Conservation (phyloP, 768 basidiomycete species). For the Leccinum rimulosum region DNA sequence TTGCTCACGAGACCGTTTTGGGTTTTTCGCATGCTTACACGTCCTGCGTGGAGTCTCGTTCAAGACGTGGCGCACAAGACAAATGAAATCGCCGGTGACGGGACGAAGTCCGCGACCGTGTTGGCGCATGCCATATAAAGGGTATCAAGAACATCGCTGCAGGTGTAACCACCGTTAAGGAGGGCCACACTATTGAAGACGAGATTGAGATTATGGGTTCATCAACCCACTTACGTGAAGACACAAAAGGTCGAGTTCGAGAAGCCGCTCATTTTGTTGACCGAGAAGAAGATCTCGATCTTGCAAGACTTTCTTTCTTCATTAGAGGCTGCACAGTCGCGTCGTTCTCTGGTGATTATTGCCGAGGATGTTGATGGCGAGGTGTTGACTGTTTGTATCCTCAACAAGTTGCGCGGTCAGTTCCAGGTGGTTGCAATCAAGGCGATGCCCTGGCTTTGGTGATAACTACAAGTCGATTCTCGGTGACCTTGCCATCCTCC, state of each 20-base stretch:
- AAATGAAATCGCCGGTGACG: slow-evolving; percentile 96
- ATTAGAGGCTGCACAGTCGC: slow-evolving; percentile 75
- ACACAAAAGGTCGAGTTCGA: slow-evolving; percentile 94
- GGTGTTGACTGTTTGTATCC: slow-evolving; percentile 94
- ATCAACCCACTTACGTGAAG: slow-evolving; percentile 99
- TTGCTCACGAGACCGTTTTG: background rate
- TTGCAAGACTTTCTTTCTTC: slow-evolving; percentile 95
- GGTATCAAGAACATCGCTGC: slow-evolving; percentile 99
- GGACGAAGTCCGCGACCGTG: slow-evolving; percentile 96
- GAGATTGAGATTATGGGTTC: slow-evolving; percentile 98
- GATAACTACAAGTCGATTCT: slow-evolving; percentile 99
- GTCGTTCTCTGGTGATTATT: slow-evolving; percentile 93
- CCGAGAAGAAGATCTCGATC: slow-evolving; percentile 96
- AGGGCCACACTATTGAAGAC: slow-evolving; percentile 96
- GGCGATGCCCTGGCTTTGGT: slow-evolving; percentile 87
- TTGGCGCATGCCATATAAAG: slow-evolving; percentile 95
- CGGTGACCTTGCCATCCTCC: slow-evolving; percentile 95
- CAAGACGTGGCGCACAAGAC: slow-evolving; percentile 97
- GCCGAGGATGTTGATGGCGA: slow-evolving; percentile 98
- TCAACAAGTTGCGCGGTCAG: slow-evolving; percentile 99
- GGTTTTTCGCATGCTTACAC: slow-evolving; percentile 7
- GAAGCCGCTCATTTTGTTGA: slow-evolving; percentile 90
- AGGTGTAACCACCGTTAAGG: slow-evolving; percentile 99
- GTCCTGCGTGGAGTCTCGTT: slow-evolving; percentile 56
- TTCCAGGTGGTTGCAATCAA: slow-evolving; percentile 93